Evolutionary conservation across 1,139 yeast species (phyloP).

Genomic region (Protomyces inundatus): DNA sequence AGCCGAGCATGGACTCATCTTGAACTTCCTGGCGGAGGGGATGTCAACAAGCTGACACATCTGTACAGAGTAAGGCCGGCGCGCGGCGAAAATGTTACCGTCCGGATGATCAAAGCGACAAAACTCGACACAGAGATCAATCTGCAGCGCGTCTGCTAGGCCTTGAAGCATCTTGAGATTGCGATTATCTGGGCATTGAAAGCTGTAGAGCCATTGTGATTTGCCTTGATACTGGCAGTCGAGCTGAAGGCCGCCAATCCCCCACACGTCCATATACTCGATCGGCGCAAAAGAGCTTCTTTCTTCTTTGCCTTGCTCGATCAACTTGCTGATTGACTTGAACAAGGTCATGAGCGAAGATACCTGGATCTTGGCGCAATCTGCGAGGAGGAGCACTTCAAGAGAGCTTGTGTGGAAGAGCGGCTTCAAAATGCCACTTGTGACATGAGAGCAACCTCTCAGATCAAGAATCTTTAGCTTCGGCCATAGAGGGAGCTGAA

Average conservation of each 20-base stretch:
- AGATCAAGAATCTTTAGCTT: neutral
- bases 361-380: conserved; percentile 3
- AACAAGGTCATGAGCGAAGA: neutral
- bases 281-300: neutral
- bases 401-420: neutral
- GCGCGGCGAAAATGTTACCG: too few relatives aligned
- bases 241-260: conserved; percentile 3
- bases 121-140: neutral
- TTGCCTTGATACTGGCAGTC: conserved; percentile 22
- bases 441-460: neutral
- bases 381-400: conserved; percentile 1
- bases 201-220: conserved; percentile 12
- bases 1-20: too few relatives aligned
- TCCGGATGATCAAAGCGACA: too few relatives aligned
- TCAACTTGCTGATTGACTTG: neutral
- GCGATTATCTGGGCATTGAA: conserved; percentile 5
- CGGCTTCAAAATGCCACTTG: neutral
- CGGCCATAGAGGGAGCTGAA: neutral
- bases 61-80: too few relatives aligned
- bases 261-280: conserved; percentile 9
- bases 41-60: too few relatives aligned
- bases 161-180: neutral
- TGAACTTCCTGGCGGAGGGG: too few relatives aligned
- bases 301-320: neutral
- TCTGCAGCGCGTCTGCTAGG: neutral